Percentiles rank a stretch among this genome's conserved stretches.
These are phyloP conservation scores for Parastagonospora nodorum DNA, from an alignment of 2,329 filamentous ascomycete species.

Conservation along the genomic window DNA sequence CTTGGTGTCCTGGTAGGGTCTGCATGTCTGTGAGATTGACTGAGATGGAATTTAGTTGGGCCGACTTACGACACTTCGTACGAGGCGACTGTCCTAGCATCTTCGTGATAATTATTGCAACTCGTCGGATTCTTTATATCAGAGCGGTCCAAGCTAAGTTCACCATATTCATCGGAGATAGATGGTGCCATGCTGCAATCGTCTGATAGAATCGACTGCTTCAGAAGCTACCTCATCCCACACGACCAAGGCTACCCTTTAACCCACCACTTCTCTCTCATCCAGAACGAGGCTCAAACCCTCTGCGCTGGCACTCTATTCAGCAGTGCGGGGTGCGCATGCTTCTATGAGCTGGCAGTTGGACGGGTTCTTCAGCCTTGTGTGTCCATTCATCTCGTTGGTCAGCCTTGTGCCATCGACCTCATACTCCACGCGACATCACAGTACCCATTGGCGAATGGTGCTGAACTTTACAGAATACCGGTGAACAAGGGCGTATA, in stretches of 20 bases:
- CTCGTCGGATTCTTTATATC: no score
- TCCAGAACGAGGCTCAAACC: constrained; percentile 25
- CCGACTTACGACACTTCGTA: constrained; percentile 20
- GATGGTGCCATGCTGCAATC: not conserved
- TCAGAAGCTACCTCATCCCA: not conserved
- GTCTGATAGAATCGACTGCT: not conserved
- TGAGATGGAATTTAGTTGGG: not conserved
- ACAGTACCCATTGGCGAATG: not conserved
- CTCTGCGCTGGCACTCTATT: constrained; percentile 22
- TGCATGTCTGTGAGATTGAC: constrained; percentile 2
- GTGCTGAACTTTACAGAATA: not conserved
- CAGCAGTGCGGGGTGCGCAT: constrained; percentile 21
- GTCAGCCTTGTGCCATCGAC: constrained; percentile 22
- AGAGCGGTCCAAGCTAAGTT: no score
- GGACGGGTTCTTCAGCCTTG: constrained; percentile 27
- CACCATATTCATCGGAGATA: no score
- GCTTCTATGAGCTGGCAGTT: constrained; percentile 27
- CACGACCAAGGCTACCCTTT: not conserved
- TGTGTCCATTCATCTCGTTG: constrained; percentile 18
- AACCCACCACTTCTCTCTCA: not conserved
- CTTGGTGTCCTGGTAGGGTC: constrained; percentile 24
- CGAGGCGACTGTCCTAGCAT: not conserved
- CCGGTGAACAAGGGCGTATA: constrained; percentile 2
- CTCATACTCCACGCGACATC: constrained; percentile 1
- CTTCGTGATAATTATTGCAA: no score